Evolutionary conservation across 441 rosid species (phyloP).

Genomic region (Macaranga tanarius): DNA sequence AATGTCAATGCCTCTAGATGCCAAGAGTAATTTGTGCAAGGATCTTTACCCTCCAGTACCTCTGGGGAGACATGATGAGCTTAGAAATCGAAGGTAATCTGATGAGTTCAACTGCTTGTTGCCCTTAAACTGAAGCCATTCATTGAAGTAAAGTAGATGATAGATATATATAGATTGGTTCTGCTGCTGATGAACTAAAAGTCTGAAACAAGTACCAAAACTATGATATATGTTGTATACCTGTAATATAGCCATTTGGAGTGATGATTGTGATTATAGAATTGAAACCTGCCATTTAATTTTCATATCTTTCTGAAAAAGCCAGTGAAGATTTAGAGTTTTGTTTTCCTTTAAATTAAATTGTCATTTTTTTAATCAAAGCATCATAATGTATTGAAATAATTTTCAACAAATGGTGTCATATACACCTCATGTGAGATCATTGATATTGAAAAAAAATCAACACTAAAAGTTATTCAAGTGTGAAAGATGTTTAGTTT

Average conservation of each 20-base stretch:
- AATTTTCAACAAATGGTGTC: no score
- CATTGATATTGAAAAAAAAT: no score
- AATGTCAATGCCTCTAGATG: conserved; percentile 42
- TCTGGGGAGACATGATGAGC: conserved; percentile 34
- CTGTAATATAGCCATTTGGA: conserved; percentile 15
- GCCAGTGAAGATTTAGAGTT: no score
- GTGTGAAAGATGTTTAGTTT: no score
- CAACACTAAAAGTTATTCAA: no score
- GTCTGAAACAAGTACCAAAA: conserved; percentile 2
- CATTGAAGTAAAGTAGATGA: not conserved
- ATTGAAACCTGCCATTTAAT: not conserved
- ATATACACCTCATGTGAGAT: no score
- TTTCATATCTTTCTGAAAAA: no score
- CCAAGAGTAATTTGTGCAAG: conserved; percentile 42
- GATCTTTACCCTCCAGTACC: conserved; percentile 49
- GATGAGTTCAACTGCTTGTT: conserved; percentile 63
- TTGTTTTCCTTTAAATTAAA: no score
- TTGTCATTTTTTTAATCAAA: no score
- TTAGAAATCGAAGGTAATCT: conserved; percentile 19
- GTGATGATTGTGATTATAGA: conserved; percentile 2
- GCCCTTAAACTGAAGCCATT: conserved; percentile 30
- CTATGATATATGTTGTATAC: conserved; percentile 9
- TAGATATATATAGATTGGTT: conserved; percentile 16
- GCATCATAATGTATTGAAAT: no score
- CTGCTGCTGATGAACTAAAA: not conserved